A percentile compares a stretch with the other conserved stretches of the same genome.
Conservation (phyloP, 495 filamentous ascomycete genomes). For the Corynascus novoguineensis region DNA sequence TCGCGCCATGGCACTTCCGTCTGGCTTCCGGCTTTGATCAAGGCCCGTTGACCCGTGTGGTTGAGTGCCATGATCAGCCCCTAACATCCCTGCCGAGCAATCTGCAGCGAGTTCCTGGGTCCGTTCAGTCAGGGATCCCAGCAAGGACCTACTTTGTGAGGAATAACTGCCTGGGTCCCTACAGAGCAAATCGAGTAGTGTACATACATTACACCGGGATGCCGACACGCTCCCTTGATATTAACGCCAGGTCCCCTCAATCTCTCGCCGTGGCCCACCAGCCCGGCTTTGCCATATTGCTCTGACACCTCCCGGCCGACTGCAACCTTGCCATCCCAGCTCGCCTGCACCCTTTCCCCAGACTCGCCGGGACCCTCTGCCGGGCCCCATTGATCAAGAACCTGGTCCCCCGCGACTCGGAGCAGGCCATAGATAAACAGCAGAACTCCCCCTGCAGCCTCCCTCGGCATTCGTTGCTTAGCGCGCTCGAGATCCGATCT, state of each 20-base stretch:
- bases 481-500: not conserved
- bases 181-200: too few species aligned
- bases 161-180: too few species aligned
- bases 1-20: constrained; percentile 18
- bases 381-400: constrained; percentile 19
- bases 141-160: constrained; percentile 23
- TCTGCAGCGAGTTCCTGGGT: constrained; percentile 21
- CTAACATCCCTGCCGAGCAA: constrained; percentile 29
- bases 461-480: not conserved
- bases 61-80: constrained; percentile 29
- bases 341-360: constrained; percentile 14
- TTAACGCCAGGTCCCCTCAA: constrained; percentile 22
- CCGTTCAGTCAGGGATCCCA: constrained; percentile 19
- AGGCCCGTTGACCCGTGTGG: constrained; percentile 28
- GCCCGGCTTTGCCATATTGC: constrained; percentile 35
- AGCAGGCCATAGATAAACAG: constrained; percentile 15
- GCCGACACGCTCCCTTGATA: constrained; percentile 25
- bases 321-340: constrained; percentile 16
- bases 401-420: constrained; percentile 13
- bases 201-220: constrained; percentile 15
- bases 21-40: constrained; percentile 19
- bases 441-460: constrained; percentile 2
- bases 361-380: constrained; percentile 5
- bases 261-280: constrained; percentile 30
- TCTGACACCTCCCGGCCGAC: constrained; percentile 31